A percentile compares a stretch with the other conserved stretches of the same genome.
These are phyloP conservation scores for Mycena belliarum DNA, from an alignment of 768 basidiomycete genomes.

Conservation along the genomic window DNA sequence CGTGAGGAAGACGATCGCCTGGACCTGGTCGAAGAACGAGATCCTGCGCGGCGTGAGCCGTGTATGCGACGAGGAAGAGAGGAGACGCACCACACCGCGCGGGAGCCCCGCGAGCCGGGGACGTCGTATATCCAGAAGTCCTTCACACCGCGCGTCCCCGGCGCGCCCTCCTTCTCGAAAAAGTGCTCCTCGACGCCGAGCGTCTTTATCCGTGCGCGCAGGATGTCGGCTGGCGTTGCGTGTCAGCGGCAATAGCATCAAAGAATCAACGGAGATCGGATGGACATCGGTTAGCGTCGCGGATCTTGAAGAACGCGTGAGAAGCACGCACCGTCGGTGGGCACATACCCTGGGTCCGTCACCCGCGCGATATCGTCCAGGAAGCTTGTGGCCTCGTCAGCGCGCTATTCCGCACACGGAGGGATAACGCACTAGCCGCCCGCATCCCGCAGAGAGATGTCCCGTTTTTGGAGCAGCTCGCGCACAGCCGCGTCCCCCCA, in stretches of 20 bases:
- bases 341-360: constrained; percentile 53
- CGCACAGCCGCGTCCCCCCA: constrained; percentile 63
- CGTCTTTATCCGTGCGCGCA: constrained; percentile 74
- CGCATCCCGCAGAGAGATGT: constrained; percentile 56
- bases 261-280: no score
- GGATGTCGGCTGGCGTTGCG: constrained; percentile 72
- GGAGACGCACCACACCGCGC: constrained; percentile 31
- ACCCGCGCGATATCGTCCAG: constrained; percentile 69
- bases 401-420: background rate
- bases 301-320: no score
- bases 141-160: constrained; percentile 32
- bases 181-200: constrained; percentile 75
- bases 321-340: constrained; percentile 64
- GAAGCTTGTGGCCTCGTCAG: constrained; percentile 47
- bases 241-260: no score
- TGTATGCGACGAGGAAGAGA: no score
- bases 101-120: constrained; percentile 9
- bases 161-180: constrained; percentile 50
- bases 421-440: constrained; percentile 65
- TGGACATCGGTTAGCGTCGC: no score
- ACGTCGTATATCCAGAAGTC: constrained; percentile 21
- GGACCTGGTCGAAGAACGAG: constrained; percentile 78
- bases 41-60: constrained; percentile 54
- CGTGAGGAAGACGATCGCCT: constrained; percentile 83
- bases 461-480: constrained; percentile 49